Percentiles rank a stretch among this genome's conserved stretches.
Evolutionary conservation across 2,329 filamentous ascomycete genomes (phyloP).

Genomic region (Epichloe brachyelytri): DNA sequence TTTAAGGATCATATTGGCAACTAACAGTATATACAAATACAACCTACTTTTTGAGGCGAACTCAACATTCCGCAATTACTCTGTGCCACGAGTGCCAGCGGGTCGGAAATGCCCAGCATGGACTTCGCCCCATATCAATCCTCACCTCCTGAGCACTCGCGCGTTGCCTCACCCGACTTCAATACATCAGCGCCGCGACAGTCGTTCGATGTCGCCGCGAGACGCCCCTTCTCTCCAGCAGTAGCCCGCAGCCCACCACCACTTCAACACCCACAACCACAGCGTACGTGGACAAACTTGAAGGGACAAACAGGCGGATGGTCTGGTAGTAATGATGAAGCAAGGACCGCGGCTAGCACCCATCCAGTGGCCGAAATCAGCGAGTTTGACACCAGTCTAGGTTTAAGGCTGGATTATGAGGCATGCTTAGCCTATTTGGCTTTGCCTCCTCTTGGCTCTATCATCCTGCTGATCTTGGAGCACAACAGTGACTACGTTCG

Average conservation of each 20-base stretch:
- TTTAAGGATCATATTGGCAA: too few species aligned
- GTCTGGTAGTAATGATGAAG: slow-evolving; percentile 8
- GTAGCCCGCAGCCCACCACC: slow-evolving; percentile 27
- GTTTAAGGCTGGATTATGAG: slow-evolving; percentile 77
- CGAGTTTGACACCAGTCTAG: slow-evolving; percentile 84
- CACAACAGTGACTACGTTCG: slow-evolving; percentile 95
- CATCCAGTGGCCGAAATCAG: slow-evolving; percentile 43
- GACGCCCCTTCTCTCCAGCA: slow-evolving; percentile 41
- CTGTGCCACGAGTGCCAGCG: neutral
- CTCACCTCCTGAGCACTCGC: slow-evolving; percentile 70
- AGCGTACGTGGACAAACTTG: slow-evolving; percentile 37
- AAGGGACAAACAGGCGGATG: slow-evolving; percentile 23
- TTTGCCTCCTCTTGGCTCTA: slow-evolving; percentile 73
- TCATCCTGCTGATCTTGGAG: slow-evolving; percentile 74
- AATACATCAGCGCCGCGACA: slow-evolving; percentile 32
- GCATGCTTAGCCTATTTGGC: slow-evolving; percentile 80
- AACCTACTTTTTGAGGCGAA: too few species aligned
- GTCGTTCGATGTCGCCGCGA: slow-evolving; percentile 41
- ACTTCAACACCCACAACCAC: slow-evolving; percentile 40
- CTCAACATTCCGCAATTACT: neutral
- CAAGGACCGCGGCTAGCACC: slow-evolving; percentile 20
- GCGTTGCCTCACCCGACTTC: slow-evolving; percentile 58
- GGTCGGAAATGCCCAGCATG: slow-evolving; percentile 36
- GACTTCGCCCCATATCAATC: slow-evolving; percentile 98
- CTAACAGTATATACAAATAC: too few species aligned